phyloP scores from a whole-genome alignment of 2,329 filamentous ascomycete genomes.

The Aspergillus pseudoterreus region DNA sequence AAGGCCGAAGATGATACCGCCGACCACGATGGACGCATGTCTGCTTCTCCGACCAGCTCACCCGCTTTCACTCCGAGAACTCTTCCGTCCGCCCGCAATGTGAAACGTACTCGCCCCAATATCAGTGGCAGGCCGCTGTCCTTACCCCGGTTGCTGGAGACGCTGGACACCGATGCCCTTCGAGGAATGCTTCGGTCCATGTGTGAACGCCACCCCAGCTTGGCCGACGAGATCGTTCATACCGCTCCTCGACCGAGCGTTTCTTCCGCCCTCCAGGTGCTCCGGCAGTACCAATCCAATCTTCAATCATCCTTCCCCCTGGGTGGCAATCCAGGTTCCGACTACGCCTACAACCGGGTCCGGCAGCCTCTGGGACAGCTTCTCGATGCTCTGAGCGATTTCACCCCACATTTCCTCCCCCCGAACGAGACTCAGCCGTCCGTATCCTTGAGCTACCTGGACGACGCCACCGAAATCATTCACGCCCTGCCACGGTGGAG shows the following conservation, averaged over 20 bases:
- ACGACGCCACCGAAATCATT: constrained; percentile 84
- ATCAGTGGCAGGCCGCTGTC: constrained; percentile 63
- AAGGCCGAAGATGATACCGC: constrained; percentile 73
- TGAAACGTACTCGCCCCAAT: constrained; percentile 65
- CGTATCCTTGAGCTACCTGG: constrained; percentile 79
- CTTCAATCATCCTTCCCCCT: constrained; percentile 79
- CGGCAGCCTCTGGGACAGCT: constrained; percentile 75
- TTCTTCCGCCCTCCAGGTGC: constrained; percentile 71
- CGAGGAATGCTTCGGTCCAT: constrained; percentile 84
- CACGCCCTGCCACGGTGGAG: constrained; percentile 90
- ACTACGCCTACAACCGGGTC: constrained; percentile 93
- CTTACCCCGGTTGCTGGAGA: constrained; percentile 82
- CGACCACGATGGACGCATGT: constrained; percentile 78
- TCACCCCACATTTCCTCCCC: constrained; percentile 91
- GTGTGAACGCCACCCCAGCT: constrained; percentile 82
- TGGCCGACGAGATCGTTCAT: constrained; percentile 78
- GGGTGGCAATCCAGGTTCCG: constrained; percentile 76
- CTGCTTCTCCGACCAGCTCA: constrained; percentile 78
- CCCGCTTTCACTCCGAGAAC: constrained; percentile 69
- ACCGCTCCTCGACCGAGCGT: constrained; percentile 86
- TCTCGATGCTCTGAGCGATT: constrained; percentile 86
- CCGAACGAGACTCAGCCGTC: constrained; percentile 83
- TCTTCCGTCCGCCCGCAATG: constrained; percentile 65
- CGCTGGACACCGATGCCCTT: constrained; percentile 79
- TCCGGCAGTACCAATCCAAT: constrained; percentile 75